These are phyloP conservation scores for Sclerotinia sclerotiorum DNA, from an alignment of 2,329 filamentous ascomycete genomes.

Conservation along the genomic window DNA sequence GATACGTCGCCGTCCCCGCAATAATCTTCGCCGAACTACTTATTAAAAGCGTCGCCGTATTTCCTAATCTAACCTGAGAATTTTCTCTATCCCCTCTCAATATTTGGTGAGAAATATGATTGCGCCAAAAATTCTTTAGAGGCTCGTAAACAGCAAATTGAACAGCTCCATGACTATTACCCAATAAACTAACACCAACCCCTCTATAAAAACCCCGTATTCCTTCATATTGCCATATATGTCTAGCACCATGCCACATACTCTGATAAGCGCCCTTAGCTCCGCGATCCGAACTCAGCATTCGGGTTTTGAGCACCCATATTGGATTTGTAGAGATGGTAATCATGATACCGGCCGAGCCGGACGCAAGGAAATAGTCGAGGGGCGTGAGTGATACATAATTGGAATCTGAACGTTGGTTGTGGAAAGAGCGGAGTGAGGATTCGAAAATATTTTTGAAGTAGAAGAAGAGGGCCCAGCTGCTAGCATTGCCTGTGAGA, in stretches of 20 bases:
- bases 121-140: conserved; percentile 50
- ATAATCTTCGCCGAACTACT: conserved; percentile 82
- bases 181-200: conserved; percentile 76
- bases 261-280: conserved; percentile 77
- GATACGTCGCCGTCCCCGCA: conserved; percentile 88
- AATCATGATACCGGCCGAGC: conserved; percentile 68
- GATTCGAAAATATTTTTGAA: conserved; percentile 60
- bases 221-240: conserved; percentile 72
- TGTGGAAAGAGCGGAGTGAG: conserved; percentile 38
- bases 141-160: conserved; percentile 96
- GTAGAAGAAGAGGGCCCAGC: conserved; percentile 93
- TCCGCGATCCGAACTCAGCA: conserved; percentile 80
- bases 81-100: conserved; percentile 32
- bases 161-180: conserved; percentile 87
- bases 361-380: conserved; percentile 82
- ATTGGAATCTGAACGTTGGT: conserved; percentile 23
- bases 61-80: conserved; percentile 32
- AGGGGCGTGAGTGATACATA: conserved; percentile 35
- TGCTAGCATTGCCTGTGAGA: conserved; percentile 82
- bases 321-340: conserved; percentile 88
- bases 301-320: conserved; percentile 97
- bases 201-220: conserved; percentile 82
- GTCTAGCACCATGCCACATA: conserved; percentile 67
- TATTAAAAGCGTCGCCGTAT: conserved; percentile 66
- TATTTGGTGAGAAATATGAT: conserved; percentile 49